Evolutionary conservation across 2,329 filamentous ascomycete species (phyloP).

Genomic region (Penicillium nordicum): DNA sequence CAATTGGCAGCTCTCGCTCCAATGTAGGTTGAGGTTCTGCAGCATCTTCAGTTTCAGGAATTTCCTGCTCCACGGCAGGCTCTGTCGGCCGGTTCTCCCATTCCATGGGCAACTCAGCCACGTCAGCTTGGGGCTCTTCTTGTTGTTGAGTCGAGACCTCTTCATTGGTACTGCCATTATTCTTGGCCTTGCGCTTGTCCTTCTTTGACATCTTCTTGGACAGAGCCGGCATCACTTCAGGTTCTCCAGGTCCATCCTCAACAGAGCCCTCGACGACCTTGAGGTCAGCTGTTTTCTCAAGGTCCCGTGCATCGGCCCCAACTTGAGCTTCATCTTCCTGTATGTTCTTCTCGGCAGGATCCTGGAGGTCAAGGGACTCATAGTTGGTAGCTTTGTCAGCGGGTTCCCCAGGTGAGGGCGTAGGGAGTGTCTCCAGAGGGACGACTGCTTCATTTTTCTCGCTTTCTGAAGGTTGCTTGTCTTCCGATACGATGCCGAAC

Average conservation of each 20-base stretch:
- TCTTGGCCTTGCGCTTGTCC: constrained; percentile 25
- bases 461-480: background rate
- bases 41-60: background rate
- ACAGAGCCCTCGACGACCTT: background rate
- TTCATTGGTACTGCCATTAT: constrained; percentile 9
- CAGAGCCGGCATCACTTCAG: constrained; percentile 2
- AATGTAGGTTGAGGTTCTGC: background rate
- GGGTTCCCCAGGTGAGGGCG: background rate
- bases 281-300: constrained; percentile 5
- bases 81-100: background rate
- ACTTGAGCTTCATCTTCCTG: background rate
- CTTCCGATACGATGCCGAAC: background rate
- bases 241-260: constrained; percentile 1
- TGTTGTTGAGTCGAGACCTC: background rate
- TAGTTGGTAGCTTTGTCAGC: background rate
- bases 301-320: background rate
- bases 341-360: background rate
- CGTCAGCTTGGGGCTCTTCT: background rate
- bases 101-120: background rate
- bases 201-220: constrained; percentile 23
- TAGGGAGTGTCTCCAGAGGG: constrained; percentile 1
- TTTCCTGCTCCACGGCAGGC: background rate
- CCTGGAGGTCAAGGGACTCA: background rate
- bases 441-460: background rate
- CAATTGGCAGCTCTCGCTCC: background rate